Conservation (phyloP, 257 asterid genomes). For the Fraxinus pennsylvanica region DNA sequence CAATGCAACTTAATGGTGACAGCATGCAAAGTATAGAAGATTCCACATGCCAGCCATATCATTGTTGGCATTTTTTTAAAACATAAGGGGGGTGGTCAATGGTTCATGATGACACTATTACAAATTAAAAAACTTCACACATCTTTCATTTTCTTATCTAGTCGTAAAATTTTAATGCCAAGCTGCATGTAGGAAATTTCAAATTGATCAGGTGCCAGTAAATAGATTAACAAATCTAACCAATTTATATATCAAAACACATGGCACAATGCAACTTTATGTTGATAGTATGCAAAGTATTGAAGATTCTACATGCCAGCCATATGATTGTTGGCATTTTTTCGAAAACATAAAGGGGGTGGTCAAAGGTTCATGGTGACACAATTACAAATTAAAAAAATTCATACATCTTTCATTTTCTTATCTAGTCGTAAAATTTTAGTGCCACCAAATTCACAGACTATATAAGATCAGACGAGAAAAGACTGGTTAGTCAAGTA, state of each 20-base stretch:
- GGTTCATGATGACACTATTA: not conserved
- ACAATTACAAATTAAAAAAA: not conserved
- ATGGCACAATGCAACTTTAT: not conserved
- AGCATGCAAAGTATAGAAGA: not conserved
- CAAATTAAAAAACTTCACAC: not conserved
- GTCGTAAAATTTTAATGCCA: not conserved
- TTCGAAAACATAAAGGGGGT: not conserved
- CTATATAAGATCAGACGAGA: not conserved
- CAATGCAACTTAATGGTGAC: not conserved
- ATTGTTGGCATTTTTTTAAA: not conserved
- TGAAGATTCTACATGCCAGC: not conserved
- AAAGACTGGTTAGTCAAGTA: not conserved
- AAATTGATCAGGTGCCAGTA: too few species aligned
- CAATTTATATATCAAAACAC: not conserved
- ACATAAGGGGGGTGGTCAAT: not conserved
- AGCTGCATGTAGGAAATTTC: not conserved
- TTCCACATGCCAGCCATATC: not conserved
- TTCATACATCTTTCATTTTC: not conserved
- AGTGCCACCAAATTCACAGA: not conserved
- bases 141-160: not conserved
- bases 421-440: not conserved
- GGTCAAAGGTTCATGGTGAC: not conserved
- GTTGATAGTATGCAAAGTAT: not conserved
- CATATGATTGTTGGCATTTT: not conserved
- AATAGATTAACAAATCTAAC: not conserved